Base-by-base conservation (phyloP, 805 yeast genomes). In the Pichia cabralensis region DNA sequence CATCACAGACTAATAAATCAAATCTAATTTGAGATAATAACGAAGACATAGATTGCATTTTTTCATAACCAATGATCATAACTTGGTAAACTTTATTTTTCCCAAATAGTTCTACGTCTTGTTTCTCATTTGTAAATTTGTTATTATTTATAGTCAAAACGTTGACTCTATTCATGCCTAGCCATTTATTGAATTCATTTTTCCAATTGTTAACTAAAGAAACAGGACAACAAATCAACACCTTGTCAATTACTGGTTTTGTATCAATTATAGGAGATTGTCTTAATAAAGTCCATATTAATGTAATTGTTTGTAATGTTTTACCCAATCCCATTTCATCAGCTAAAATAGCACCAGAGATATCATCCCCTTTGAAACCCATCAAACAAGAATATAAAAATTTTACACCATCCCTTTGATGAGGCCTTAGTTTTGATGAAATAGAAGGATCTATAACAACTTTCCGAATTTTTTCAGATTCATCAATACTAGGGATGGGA, bases 281-380 rank as follows among this genome's bases (percentile, higher is more conserved):
- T 42, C 70, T 77, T 14, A 84, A 53, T 14, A 92, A 55, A 0
- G 95, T 85, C 94, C 95, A 85, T 4, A 89, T 67, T 26, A 85
- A 53, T 0, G 94, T 52, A 6, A 92, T 89, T 0, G 96, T 74
- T 71, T 79, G 88, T 27, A 92, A 57, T 0, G 97, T 88, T 48
- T 82, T 82, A 2, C 96, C 96, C 13, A 92, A 62, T 0, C 98
- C 98, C 98, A 92, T 92, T 47, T 89, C 97, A 56, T 92, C 98
- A 0, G 98, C 98, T 28, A 92, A 56, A 5, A 92, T 58, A 2
- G 89, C 88, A 0, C 98, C 97, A 28, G 58, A 46, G 0, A 72
- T 71, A 2, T 62, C 60, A 15, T 57, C 57, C 4, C 65, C 67
- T 18, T 69, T 60, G 33, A 69, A 58, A 0, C 94, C 94, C 78